Evolutionary conservation across 225 moss, liverwort and hornwort species (phyloP).

Genomic region (Thuidium tamariscinum): DNA sequence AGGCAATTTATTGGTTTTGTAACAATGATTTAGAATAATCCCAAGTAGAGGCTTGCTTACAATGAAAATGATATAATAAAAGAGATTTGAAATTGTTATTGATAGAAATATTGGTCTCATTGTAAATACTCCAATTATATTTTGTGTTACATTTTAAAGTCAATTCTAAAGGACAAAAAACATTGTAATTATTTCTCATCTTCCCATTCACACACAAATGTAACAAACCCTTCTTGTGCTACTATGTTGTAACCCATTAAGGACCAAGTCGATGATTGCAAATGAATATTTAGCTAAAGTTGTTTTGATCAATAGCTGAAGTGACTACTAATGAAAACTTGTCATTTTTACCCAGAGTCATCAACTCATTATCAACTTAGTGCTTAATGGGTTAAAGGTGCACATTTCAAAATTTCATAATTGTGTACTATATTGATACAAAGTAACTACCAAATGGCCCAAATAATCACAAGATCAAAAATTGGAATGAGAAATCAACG

Average conservation of each 20-base stretch:
- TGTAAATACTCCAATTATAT: too few species aligned
- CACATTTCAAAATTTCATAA: not conserved
- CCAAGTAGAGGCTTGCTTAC: too few species aligned
- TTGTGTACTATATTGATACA: not conserved
- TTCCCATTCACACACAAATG: not conserved
- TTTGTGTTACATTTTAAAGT: slow-evolving; percentile 23
- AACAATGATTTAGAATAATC: not conserved
- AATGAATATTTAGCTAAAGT: too few species aligned
- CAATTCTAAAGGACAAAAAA: slow-evolving; percentile 27
- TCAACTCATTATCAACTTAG: too few species aligned
- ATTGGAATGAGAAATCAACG: too few species aligned
- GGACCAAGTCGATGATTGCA: too few species aligned
- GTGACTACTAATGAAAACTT: too few species aligned
- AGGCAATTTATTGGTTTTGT: not conserved
- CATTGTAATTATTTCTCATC: not conserved
- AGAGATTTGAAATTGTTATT: not conserved
- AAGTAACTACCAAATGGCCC: not conserved
- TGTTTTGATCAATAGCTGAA: too few species aligned
- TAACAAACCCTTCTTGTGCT: not conserved
- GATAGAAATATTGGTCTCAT: too few species aligned
- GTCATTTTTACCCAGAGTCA: too few species aligned
- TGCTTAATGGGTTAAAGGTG: too few species aligned
- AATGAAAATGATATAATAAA: not conserved
- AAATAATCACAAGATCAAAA: not conserved
- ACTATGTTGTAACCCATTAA: too few species aligned